Conservation (phyloP, 495 filamentous ascomycete species). For the Neurospora sp. region DNA sequence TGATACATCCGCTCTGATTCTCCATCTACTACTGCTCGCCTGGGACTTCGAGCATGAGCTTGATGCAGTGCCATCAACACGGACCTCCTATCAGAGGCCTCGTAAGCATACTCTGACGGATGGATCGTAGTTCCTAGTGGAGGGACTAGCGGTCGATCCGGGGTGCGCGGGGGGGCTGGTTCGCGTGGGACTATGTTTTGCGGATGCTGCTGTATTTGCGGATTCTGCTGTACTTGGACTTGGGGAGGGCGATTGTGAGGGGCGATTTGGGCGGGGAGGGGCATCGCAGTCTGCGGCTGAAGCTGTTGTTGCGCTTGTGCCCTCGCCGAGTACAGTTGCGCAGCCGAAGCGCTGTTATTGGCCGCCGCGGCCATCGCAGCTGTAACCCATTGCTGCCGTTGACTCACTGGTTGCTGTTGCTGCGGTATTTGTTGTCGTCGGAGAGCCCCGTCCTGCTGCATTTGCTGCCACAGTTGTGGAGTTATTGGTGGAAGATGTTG, state of each 20-base stretch:
- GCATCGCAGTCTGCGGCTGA: neutral
- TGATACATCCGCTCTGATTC: slow-evolving; percentile 33
- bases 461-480: slow-evolving; percentile 2
- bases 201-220: neutral
- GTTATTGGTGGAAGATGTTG: neutral
- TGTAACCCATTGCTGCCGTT: neutral
- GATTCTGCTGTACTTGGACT: neutral
- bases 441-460: neutral
- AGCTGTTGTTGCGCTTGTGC: neutral
- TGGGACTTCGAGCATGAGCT: slow-evolving; percentile 45
- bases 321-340: neutral
- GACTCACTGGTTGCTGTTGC: neutral
- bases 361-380: neutral
- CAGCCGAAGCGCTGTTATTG: neutral
- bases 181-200: neutral
- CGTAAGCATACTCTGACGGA: slow-evolving; percentile 25
- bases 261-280: neutral
- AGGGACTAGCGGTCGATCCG: neutral
- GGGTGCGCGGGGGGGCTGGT: neutral
- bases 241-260: neutral
- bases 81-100: slow-evolving; percentile 34
- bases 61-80: slow-evolving; percentile 44
- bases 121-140: slow-evolving; percentile 4
- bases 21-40: slow-evolving; percentile 25
- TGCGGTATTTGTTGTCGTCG: neutral